Evolutionary conservation across 352 stramenopile species (phyloP).

Genomic region (Phytophthora quininea): DNA sequence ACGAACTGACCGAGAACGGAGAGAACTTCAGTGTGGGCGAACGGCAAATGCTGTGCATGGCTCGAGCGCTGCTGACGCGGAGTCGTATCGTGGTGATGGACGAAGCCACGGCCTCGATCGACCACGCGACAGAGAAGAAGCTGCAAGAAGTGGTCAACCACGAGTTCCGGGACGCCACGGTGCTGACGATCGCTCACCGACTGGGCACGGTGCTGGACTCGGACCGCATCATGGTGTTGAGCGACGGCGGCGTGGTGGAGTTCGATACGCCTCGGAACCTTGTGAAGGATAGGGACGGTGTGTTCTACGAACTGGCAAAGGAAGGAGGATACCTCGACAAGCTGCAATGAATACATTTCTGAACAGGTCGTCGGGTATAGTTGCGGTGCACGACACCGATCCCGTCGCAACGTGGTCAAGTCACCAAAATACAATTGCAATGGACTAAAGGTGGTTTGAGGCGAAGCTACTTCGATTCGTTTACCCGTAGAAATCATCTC

Average conservation of each 20-base stretch:
- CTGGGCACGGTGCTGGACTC: slow-evolving; percentile 90
- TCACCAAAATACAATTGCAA: too few relatives aligned
- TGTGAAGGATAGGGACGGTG: background rate
- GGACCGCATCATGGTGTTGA: slow-evolving; percentile 89
- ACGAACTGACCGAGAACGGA: slow-evolving; percentile 21
- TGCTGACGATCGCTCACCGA: slow-evolving; percentile 93
- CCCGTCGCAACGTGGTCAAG: too few relatives aligned
- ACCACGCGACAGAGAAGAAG: slow-evolving; percentile 58
- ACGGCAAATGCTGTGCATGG: slow-evolving; percentile 93
- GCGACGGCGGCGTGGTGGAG: slow-evolving; percentile 81
- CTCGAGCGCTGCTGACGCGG: slow-evolving; percentile 85
- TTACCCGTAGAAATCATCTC: too few relatives aligned
- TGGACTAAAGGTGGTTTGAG: too few relatives aligned
- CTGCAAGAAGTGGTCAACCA: slow-evolving; percentile 74
- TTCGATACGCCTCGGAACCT: slow-evolving; percentile 69
- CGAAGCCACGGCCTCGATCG: slow-evolving; percentile 89
- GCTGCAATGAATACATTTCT: background rate
- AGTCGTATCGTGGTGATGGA: slow-evolving; percentile 93
- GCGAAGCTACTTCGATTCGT: too few relatives aligned
- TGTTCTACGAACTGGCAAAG: slow-evolving; percentile 20
- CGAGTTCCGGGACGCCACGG: slow-evolving; percentile 86
- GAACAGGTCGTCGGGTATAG: too few relatives aligned
- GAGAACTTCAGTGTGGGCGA: slow-evolving; percentile 68
- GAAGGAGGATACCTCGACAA: slow-evolving; percentile 21
- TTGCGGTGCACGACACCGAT: too few relatives aligned